These are phyloP conservation scores for Dryadomyces sulphureus DNA, from an alignment of 2,329 filamentous ascomycete species.

Conservation along the genomic window DNA sequence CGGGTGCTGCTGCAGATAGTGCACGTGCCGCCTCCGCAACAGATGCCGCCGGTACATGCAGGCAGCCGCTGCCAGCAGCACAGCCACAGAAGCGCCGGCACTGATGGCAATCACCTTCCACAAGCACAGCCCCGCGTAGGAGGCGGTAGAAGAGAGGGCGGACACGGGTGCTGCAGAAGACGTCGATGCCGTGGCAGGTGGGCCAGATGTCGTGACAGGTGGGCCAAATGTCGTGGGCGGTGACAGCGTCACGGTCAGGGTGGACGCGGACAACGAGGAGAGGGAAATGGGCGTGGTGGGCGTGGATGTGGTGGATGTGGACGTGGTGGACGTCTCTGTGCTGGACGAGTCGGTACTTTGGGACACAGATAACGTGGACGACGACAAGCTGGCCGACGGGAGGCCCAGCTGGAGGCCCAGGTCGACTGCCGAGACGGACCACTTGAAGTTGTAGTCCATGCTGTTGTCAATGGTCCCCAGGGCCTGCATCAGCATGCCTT, in stretches of 20 bases:
- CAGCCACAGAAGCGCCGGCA: neutral
- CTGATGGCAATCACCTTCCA: neutral
- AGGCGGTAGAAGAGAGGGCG: too few species aligned
- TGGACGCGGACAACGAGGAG: neutral
- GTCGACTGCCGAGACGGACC: neutral
- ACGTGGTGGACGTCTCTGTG: neutral
- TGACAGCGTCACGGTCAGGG: too few species aligned
- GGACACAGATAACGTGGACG: neutral
- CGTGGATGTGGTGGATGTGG: neutral
- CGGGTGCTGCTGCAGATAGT: neutral
- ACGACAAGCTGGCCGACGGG: neutral
- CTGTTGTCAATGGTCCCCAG: neutral
- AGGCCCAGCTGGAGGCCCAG: neutral
- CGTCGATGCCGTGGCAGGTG: neutral
- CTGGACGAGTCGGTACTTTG: too few species aligned
- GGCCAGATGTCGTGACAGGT: neutral
- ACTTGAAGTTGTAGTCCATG: neutral
- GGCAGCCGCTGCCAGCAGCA: neutral
- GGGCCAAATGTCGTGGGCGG: too few species aligned
- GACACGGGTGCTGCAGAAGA: too few species aligned
- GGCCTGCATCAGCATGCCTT: neutral
- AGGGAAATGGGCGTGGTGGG: neutral
- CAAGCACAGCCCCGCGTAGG: too few species aligned
- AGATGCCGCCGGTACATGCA: neutral
- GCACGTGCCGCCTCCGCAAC: neutral